phyloP scores from a whole-genome alignment of 2,329 filamentous ascomycete genomes.

The Annulohypoxylon truncatum region DNA sequence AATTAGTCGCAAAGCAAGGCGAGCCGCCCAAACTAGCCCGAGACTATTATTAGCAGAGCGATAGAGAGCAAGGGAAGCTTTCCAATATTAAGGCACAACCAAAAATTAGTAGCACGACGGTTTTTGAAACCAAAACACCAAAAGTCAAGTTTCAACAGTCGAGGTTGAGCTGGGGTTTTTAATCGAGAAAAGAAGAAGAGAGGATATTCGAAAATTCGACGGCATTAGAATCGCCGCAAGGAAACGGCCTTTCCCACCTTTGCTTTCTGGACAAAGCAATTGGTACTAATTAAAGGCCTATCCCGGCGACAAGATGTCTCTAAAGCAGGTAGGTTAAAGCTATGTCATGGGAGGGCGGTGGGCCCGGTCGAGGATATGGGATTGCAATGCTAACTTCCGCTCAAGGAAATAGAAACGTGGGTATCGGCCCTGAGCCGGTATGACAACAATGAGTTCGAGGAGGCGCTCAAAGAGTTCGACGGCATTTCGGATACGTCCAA shows the following conservation, averaged over 20 bases:
- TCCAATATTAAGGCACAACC: slow-evolving; percentile 18
- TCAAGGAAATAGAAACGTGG: slow-evolving; percentile 98
- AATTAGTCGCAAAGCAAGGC: slow-evolving; percentile 1
- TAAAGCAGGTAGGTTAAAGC: slow-evolving; percentile 49
- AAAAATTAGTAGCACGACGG: slow-evolving; percentile 20
- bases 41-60: slow-evolving; percentile 26
- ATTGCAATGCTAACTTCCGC: slow-evolving; percentile 29
- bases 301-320: slow-evolving; percentile 47
- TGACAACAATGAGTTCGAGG: slow-evolving; percentile 97
- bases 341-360: background rate
- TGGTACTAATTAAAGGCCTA: slow-evolving; percentile 37
- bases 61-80: slow-evolving; percentile 14
- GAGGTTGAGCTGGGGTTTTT: slow-evolving; percentile 22
- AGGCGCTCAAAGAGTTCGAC: slow-evolving; percentile 84
- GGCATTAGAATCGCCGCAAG: slow-evolving; percentile 32
- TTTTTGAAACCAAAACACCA: slow-evolving; percentile 22
- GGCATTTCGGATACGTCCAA: slow-evolving; percentile 94
- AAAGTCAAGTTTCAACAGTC: slow-evolving; percentile 14
- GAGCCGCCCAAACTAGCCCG: slow-evolving; percentile 23
- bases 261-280: slow-evolving; percentile 47
- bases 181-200: slow-evolving; percentile 14
- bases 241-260: slow-evolving; percentile 40
- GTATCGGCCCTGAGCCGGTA: slow-evolving; percentile 90
- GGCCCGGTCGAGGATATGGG: background rate
- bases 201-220: slow-evolving; percentile 8